Conservation (phyloP, 345 rosid genomes). For the Dipteronia dyeriana region DNA sequence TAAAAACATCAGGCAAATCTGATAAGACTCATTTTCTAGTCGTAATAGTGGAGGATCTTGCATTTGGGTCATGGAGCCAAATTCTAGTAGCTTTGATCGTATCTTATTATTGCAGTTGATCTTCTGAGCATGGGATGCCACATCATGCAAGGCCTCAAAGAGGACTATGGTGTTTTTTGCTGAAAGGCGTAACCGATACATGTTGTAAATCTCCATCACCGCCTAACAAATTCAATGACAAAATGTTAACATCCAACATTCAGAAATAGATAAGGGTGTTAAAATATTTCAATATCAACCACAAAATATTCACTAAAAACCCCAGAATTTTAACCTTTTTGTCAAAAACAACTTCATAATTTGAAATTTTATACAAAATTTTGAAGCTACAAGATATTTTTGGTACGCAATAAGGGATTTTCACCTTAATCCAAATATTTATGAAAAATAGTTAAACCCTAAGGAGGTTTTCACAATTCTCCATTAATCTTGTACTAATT, state of each 20-base stretch:
- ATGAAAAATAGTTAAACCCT: too few species aligned
- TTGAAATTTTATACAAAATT: too few species aligned
- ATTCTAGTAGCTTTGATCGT: constrained; percentile 77
- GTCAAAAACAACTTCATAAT: too few species aligned
- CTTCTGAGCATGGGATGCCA: constrained; percentile 79
- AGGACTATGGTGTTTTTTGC: constrained; percentile 73
- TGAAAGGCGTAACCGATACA: constrained; percentile 75
- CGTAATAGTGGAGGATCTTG: constrained; percentile 96
- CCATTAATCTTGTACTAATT: too few species aligned
- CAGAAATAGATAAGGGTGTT: not conserved
- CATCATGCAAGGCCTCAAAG: constrained; percentile 74
- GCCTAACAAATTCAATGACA: constrained; percentile 58
- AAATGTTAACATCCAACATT: constrained; percentile 7
- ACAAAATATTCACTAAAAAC: too few species aligned
- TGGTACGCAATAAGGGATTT: too few species aligned
- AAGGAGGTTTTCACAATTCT: too few species aligned
- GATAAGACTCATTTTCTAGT: constrained; percentile 93
- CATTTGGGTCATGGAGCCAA: constrained; percentile 90
- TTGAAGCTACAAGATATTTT: too few species aligned
- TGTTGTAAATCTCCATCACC: constrained; percentile 89
- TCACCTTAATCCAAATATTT: too few species aligned
- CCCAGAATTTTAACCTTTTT: too few species aligned
- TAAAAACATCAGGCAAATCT: constrained; percentile 85
- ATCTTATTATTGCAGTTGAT: constrained; percentile 58
- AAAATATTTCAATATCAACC: not conserved